Percentiles rank a stretch among this genome's conserved stretches.
Conservation (phyloP, 345 rosid species). For the Brassica incana region DNA sequence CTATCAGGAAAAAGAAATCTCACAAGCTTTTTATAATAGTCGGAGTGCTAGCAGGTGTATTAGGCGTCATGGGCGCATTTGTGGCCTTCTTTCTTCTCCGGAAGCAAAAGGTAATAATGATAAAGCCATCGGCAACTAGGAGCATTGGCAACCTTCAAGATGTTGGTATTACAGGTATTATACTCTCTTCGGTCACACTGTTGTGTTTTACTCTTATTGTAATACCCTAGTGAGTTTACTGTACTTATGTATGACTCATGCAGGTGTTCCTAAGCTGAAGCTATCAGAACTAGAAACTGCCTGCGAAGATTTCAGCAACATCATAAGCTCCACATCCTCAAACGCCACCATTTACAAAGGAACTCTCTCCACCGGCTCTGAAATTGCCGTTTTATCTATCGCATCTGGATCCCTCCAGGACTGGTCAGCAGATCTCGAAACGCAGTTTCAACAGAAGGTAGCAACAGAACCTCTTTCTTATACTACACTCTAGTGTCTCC, state of each 20-base stretch:
- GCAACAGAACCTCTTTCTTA: background rate
- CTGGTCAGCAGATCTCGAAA: conserved; percentile 68
- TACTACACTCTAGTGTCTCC: background rate
- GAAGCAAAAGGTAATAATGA: conserved; percentile 50
- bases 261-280: conserved; percentile 78
- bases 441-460: conserved; percentile 83
- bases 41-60: conserved; percentile 37
- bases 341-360: conserved; percentile 83
- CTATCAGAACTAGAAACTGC: conserved; percentile 87
- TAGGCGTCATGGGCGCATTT: conserved; percentile 39
- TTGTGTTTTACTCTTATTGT: conserved; percentile 16
- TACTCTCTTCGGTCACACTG: background rate
- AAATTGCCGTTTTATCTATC: conserved; percentile 74
- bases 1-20: background rate
- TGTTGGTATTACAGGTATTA: conserved; percentile 69
- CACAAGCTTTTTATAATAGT: conserved; percentile 10
- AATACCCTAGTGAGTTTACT: background rate
- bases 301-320: conserved; percentile 97
- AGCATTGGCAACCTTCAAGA: conserved; percentile 74
- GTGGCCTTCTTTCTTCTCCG: conserved; percentile 46
- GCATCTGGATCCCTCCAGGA: conserved; percentile 51
- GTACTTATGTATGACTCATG: background rate
- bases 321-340: conserved; percentile 63
- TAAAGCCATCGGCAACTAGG: conserved; percentile 67
- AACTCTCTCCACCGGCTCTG: conserved; percentile 84